Evolutionary conservation across 2,329 filamentous ascomycete genomes (phyloP), one percentile per base, ranked within the genome.

Genomic region (Chalaropsis thielavioides): DNA sequence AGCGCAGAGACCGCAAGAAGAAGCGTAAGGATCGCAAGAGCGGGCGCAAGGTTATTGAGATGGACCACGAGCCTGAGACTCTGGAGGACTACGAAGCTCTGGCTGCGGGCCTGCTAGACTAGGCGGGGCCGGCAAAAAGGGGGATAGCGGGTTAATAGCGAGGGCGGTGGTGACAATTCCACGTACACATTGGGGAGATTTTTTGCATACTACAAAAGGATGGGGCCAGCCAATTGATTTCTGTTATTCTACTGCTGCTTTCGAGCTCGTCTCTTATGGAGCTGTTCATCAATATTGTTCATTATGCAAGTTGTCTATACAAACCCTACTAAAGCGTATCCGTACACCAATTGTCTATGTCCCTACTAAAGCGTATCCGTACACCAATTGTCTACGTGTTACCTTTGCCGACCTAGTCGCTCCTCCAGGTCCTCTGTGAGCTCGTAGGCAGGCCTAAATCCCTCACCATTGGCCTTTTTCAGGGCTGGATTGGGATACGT

Each of bases 401-500:
- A 66, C 41, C 54, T 11, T 11, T 88, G 85, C 67, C 90, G 81
- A 0, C 90, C 90, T 64, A 94, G 75, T 64, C 90, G 82, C 76
- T 95, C 90, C 71, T 89, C 88, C 46, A 86, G 78, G 73, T 95
- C 90, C 67, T 85, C 82, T 62, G 81, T 79, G 69, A 94, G 75
- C 72, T 90, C 87, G 72, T 91, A 92, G 0, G 89, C 89, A 0
- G 89, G 89, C 62, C 83, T 77, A 72, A 88, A 92, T 5, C 69
- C 64, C 13, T 62, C 73, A 1, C 66, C 71, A 63, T 74, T 72
- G 15, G 71, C 68, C n/a, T 68, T 68, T 17, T 71, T 73, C 70
- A 95, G 75, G 43, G 82, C 83, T 10, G 94, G 94, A 72, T 99
- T 99, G 0, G 90, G 92, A 69, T 88, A 83, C 1, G 94, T 99